Conservation (phyloP, 2,329 filamentous ascomycete species). For the Westerdykella aurantiaca region DNA sequence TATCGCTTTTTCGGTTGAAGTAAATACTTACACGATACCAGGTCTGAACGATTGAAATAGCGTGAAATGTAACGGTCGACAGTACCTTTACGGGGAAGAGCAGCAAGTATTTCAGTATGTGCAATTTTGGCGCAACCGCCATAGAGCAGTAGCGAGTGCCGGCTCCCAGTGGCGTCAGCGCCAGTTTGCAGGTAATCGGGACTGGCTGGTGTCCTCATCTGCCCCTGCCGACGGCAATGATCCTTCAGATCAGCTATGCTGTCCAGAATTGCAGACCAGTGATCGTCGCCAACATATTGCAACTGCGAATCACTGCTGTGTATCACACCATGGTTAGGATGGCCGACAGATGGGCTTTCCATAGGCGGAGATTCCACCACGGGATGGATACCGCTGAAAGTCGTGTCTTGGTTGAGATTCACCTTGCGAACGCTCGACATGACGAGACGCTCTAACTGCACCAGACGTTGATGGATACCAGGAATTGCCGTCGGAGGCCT, state of each 20-base stretch:
- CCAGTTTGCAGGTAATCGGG: not conserved
- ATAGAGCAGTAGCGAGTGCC: conserved; percentile 1
- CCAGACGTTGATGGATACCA: too few relatives aligned
- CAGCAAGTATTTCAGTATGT: conserved; percentile 6
- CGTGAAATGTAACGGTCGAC: conserved; percentile 17
- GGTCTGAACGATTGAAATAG: conserved; percentile 13
- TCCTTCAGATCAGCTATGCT: conserved; percentile 13
- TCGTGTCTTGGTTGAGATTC: too few relatives aligned
- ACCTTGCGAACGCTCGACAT: too few relatives aligned
- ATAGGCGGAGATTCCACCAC: too few relatives aligned
- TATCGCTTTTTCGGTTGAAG: not conserved
- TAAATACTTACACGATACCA: not conserved
- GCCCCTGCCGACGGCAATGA: not conserved
- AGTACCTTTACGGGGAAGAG: conserved; percentile 8
- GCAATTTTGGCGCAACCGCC: too few relatives aligned
- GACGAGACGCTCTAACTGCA: too few relatives aligned
- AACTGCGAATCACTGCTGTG: too few relatives aligned
- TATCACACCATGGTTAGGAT: too few relatives aligned
- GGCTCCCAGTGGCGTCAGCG: not conserved
- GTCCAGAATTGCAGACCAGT: conserved; percentile 16
- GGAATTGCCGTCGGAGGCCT: too few relatives aligned
- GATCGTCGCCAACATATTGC: conserved; percentile 9
- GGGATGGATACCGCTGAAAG: too few relatives aligned
- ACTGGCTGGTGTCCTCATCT: too few relatives aligned
- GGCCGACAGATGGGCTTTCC: too few relatives aligned